A percentile compares a stretch with the other conserved stretches of the same genome.
Conservation (phyloP, 257 asterid species). For the Cynanchum wilfordii region DNA sequence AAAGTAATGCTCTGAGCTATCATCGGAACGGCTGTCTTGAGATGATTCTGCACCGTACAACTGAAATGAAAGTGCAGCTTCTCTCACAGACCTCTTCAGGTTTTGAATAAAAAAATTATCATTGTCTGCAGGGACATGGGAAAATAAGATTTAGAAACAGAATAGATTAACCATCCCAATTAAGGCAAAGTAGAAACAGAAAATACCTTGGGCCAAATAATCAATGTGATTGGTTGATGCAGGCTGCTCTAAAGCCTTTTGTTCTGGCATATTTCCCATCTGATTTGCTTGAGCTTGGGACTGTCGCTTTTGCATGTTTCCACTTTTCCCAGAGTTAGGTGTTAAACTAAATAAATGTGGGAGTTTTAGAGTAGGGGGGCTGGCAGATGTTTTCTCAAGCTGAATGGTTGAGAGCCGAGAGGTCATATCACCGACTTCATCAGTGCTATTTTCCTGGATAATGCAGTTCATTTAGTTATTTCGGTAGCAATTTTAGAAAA, state of each 20-base stretch:
- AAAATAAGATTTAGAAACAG: constrained; percentile 6
- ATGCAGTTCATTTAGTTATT: constrained; percentile 18
- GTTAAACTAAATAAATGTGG: constrained; percentile 92
- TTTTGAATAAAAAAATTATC: constrained; percentile 65
- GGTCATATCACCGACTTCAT: constrained; percentile 64
- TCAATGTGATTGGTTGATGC: constrained; percentile 36
- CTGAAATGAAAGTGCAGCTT: constrained; percentile 79
- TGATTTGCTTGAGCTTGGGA: constrained; percentile 45
- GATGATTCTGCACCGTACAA: constrained; percentile 58
- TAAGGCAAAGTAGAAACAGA: constrained; percentile 10
- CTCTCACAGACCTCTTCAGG: constrained; percentile 89
- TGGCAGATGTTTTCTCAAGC: constrained; percentile 69
- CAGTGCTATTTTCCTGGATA: constrained; percentile 60
- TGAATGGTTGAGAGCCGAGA: constrained; percentile 77
- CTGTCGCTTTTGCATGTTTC: constrained; percentile 64
- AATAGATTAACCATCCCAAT: constrained; percentile 2
- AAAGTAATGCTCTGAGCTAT: constrained; percentile 84
- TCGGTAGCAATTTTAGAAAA: constrained; percentile 19
- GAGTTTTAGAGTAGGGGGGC: constrained; percentile 81
- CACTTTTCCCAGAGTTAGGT: constrained; percentile 81
- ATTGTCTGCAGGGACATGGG: constrained; percentile 50
- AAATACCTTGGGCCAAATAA: constrained; percentile 56
- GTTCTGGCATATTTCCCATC: constrained; percentile 46
- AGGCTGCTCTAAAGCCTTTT: constrained; percentile 46
- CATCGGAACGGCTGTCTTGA: constrained; percentile 79